A percentile compares a stretch with the other conserved stretches of the same genome.
Evolutionary conservation across 495 filamentous ascomycete species (phyloP).

Genomic region (Annulohypoxylon moriforme): DNA sequence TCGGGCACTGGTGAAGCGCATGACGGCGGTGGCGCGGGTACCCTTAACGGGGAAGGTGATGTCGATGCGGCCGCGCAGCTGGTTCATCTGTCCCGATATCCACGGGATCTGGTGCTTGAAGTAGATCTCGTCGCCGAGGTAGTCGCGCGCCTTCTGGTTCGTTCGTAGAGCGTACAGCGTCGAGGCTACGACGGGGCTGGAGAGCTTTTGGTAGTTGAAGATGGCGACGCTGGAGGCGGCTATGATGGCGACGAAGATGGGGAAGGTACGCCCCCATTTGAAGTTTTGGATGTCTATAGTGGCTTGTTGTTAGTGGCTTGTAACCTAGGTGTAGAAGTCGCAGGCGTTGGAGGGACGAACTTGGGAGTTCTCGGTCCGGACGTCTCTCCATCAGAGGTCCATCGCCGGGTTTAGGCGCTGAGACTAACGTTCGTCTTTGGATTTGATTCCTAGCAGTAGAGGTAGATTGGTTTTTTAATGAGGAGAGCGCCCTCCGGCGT

Average conservation of each 20-base stretch:
- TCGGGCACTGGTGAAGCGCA: constrained; percentile 83
- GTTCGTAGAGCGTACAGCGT: constrained; percentile 93
- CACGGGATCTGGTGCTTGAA: constrained; percentile 89
- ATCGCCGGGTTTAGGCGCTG: constrained; percentile 62
- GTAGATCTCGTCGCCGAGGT: constrained; percentile 92
- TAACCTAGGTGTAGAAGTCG: background rate
- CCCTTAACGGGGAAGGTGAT: constrained; percentile 90
- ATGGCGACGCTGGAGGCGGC: constrained; percentile 78
- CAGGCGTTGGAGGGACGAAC: constrained; percentile 47
- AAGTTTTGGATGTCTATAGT: constrained; percentile 49
- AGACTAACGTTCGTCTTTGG: constrained; percentile 52
- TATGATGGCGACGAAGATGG: constrained; percentile 68
- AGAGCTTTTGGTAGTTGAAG: constrained; percentile 98
- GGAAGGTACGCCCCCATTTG: constrained; percentile 62
- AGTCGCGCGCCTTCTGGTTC: constrained; percentile 74
- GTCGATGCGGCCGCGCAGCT: constrained; percentile 90
- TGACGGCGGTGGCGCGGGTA: constrained; percentile 73
- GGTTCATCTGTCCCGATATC: constrained; percentile 94
- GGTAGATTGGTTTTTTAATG: constrained; percentile 31
- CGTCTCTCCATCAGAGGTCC: constrained; percentile 84
- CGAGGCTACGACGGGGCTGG: constrained; percentile 81
- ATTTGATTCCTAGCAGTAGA: constrained; percentile 27
- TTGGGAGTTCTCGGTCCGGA: constrained; percentile 81
- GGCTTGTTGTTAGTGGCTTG: constrained; percentile 1
- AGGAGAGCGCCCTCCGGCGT: constrained; percentile 46